These are phyloP conservation scores for Blastosporella zonata DNA, from an alignment of 1,284 basidiomycete genomes.

Conservation along the genomic window DNA sequence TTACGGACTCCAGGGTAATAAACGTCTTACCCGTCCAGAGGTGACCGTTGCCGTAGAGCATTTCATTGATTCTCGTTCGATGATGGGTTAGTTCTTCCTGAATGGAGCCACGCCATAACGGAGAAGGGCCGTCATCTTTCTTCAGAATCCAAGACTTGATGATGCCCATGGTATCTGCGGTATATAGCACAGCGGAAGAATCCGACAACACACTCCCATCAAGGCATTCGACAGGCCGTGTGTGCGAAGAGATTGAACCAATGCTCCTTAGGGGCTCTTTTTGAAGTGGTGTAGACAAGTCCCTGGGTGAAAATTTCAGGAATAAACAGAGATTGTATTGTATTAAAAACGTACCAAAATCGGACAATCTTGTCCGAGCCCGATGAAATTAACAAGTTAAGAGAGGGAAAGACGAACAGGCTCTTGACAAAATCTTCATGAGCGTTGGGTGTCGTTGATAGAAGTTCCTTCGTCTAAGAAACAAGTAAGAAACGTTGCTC, in stretches of 20 bases:
- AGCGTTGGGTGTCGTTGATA: slow-evolving; percentile 67
- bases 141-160: slow-evolving; percentile 74
- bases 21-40: slow-evolving; percentile 75
- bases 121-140: slow-evolving; percentile 39
- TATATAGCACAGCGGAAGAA: slow-evolving; percentile 57
- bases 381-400: slow-evolving; percentile 75
- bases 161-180: slow-evolving; percentile 84
- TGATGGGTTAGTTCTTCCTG: slow-evolving; percentile 65
- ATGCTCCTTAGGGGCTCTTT: slow-evolving; percentile 48
- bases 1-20: neutral
- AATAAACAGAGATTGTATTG: neutral
- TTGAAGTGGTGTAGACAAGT: slow-evolving; percentile 45
- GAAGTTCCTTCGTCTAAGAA: slow-evolving; percentile 58
- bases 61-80: slow-evolving; percentile 78
- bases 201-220: slow-evolving; percentile 45
- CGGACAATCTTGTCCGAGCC: slow-evolving; percentile 90
- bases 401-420: slow-evolving; percentile 64
- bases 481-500: neutral
- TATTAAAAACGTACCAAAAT: slow-evolving; percentile 61
- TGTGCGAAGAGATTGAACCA: slow-evolving; percentile 72
- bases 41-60: slow-evolving; percentile 61
- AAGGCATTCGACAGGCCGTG: slow-evolving; percentile 66
- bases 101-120: slow-evolving; percentile 53
- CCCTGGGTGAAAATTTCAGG: slow-evolving; percentile 43
- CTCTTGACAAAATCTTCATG: slow-evolving; percentile 89